Percentiles rank a stretch among this genome's conserved stretches.
Conservation (phyloP, 441 rosid species). For the Oxalis stricta region DNA sequence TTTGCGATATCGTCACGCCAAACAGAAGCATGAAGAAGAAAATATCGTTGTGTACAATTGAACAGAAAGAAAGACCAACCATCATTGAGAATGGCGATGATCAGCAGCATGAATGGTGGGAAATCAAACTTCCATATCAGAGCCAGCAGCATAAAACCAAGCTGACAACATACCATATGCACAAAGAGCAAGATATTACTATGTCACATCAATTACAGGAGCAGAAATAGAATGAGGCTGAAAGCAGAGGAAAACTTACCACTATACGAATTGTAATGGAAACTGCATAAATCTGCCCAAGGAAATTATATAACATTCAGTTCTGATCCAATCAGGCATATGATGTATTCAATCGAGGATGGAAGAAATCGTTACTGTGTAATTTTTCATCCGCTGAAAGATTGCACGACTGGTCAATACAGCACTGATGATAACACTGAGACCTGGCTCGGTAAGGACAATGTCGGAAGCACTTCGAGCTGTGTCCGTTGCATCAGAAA, state of each 20-base stretch:
- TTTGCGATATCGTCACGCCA: too few relatives aligned
- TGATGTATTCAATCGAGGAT: not conserved
- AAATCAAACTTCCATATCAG: conserved; percentile 96
- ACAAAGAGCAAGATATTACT: not conserved
- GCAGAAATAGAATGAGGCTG: not conserved
- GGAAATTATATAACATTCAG: too few relatives aligned
- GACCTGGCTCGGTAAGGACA: conserved; percentile 93
- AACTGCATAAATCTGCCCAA: conserved; percentile 82
- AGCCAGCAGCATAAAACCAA: conserved; percentile 92
- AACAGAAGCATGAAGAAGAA: too few relatives aligned
- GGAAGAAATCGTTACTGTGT: conserved; percentile 40
- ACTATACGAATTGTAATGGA: conserved; percentile 95
- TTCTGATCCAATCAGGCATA: too few relatives aligned
- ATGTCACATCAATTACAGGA: not conserved
- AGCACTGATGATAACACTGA: conserved; percentile 95
- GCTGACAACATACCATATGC: conserved; percentile 22
- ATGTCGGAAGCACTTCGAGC: conserved; percentile 98
- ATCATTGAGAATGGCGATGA: conserved; percentile 90
- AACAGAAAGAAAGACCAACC: conserved; percentile 35
- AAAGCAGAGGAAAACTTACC: conserved; percentile 28
- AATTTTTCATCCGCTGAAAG: conserved; percentile 96
- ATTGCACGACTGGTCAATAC: conserved; percentile 93
- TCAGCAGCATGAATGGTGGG: conserved; percentile 98
- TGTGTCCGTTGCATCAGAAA: conserved; percentile 98
- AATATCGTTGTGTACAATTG: too few relatives aligned